Evolutionary conservation across 2,329 filamentous ascomycete species (phyloP), one percentile per base, ranked within the genome.

Genomic region (Trichoderma aggressivum): DNA sequence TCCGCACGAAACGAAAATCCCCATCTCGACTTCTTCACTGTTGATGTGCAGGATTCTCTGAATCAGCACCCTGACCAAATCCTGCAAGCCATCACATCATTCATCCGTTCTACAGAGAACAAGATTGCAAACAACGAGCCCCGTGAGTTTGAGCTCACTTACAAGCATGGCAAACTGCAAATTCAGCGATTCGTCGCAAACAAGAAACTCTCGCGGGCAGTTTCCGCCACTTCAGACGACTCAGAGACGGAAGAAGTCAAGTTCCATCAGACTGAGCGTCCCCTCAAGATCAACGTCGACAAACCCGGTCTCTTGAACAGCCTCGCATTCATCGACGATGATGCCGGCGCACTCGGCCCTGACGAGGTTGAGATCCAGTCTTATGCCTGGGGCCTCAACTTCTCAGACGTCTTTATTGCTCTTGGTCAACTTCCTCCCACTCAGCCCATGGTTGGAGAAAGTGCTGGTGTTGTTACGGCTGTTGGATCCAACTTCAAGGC

Each of bases 381-480:
- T 8, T 70, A 74, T 11, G 74, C 77, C 1, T 71, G 75, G 11
- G 76, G 79, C 16, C 74, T 81, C 63, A 80, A 81, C 72, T 81
- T 82, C 74, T 79, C 79, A 55, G 80, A 82, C 53, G 77, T 82
- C 5, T 75, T 81, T 2, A 77, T 82, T 24, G 77, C 80, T 2
- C 71, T 80, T 18, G 81, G 81, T 3, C 77, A 80, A 61, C 73
- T 81, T 5, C 74, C 76, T 0, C 75, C 76, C 1, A 72, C 76
- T 10, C 74, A 73, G 2, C 69, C 72, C 14, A 78, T 82, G 74
- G 78, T 77, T 3, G 76, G 77, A 7, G 81, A 82, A 64, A 78
- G 77, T 30, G 75, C 78, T 5, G 82, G 81, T 5, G 70, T 79
- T 7, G 74, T 81, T 3, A 73, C 75, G 1, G 74, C 75, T 11